Base-by-base conservation (phyloP, 495 filamentous ascomycete species). In the Xylaria intraflava region DNA sequence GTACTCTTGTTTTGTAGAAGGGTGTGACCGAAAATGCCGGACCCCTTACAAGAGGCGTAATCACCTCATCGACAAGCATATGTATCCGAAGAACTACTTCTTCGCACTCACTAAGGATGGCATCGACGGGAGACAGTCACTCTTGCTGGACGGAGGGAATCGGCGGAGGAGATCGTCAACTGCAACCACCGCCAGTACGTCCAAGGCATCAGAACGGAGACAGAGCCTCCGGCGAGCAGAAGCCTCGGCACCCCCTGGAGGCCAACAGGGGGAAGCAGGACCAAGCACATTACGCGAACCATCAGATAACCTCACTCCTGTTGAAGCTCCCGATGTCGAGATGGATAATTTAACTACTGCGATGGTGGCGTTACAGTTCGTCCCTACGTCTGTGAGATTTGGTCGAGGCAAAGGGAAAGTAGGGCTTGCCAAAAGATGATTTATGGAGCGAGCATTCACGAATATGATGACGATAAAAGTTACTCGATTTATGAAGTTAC, bases 41-140 rank as follows among this genome's bases (percentile, higher is more conserved):
- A 90, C 84, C 7, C 83, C 87, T 4, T 79, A 87, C 56, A 98
- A 95, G 67, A 81, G 93, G 42, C 76, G 85, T 45, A 81, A 88
- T 65, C 93, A 98, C 70, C 70, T 95, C 22, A 88, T 92, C 53
- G 92, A 95, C 67, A 96, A 96, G 69, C 93, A 98, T 62, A 81
- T 87, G 74, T 98, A 93, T 67, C 93, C 92, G 5, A 84, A 81
- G 70, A 86, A 88, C 53, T 98, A 91, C 65, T 92, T 96, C 64
- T 97, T 96, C 66, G 82, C 80, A 20, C 80, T 96, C 27, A 84
- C 95, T 0, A 87, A 91, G 58, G 81, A 90, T 53, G 93, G 93
- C 26, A 87, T 96, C 43, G 93, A 96, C 61, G 84, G 84, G 39
- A 79, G 87, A 42, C 84, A 73, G 20, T 93, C 90, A 6, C 77